Conservation (phyloP, 768 basidiomycete genomes). For the Lentinula raphanica region DNA sequence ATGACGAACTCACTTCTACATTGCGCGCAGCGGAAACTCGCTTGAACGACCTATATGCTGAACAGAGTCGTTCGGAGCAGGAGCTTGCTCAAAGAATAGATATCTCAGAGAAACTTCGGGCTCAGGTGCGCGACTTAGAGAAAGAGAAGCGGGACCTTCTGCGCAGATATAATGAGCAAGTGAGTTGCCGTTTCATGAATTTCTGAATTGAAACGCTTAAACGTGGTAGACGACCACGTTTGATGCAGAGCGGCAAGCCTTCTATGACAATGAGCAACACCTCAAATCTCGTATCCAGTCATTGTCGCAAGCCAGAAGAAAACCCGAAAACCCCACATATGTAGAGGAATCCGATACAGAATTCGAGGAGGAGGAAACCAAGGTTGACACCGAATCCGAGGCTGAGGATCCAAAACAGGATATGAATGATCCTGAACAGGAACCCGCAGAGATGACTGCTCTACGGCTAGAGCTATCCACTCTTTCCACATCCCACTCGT, state of each 20-base stretch:
- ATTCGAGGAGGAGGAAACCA: slow-evolving; percentile 26
- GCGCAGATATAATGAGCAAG: slow-evolving; percentile 87
- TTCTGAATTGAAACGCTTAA: background rate
- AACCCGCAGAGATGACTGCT: slow-evolving; percentile 85
- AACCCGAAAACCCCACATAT: slow-evolving; percentile 33
- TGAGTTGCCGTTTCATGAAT: slow-evolving; percentile 23
- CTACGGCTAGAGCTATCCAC: slow-evolving; percentile 81
- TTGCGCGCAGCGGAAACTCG: slow-evolving; percentile 67
- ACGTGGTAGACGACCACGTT: slow-evolving; percentile 68
- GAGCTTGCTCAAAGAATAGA: slow-evolving; percentile 81
- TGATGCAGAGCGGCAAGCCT: slow-evolving; percentile 87
- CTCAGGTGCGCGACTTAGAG: slow-evolving; percentile 80
- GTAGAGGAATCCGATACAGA: slow-evolving; percentile 39
- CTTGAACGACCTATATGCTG: slow-evolving; percentile 73
- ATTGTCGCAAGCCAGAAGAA: slow-evolving; percentile 61
- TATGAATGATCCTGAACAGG: slow-evolving; percentile 59
- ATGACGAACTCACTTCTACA: slow-evolving; percentile 57
- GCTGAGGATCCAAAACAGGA: slow-evolving; percentile 33
- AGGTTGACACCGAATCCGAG: slow-evolving; percentile 6
- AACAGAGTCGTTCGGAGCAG: slow-evolving; percentile 76
- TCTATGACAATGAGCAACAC: slow-evolving; percentile 92
- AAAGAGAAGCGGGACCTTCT: slow-evolving; percentile 82
- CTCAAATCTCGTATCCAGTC: slow-evolving; percentile 87
- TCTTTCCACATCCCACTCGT: slow-evolving; percentile 78
- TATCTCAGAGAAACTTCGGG: slow-evolving; percentile 74